Evolutionary conservation across 2,329 filamentous ascomycete species (phyloP), one percentile per base, ranked within the genome.

Genomic region (Fusarium neocosmosporiellum): DNA sequence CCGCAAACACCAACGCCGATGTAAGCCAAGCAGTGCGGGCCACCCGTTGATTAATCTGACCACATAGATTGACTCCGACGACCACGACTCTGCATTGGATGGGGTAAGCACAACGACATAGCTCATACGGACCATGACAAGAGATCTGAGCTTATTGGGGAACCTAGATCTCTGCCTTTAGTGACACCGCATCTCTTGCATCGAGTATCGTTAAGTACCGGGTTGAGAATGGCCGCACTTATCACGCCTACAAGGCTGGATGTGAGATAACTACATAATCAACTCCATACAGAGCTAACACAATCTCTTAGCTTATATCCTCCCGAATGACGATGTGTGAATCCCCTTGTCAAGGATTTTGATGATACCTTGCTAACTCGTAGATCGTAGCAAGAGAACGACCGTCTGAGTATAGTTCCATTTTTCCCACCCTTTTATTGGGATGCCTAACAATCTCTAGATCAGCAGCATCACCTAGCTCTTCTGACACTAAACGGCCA

Each of bases 241-340:
- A 72, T 46, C 69, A 72, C 14, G 33, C 58, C 5, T 69, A 66
- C 37, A 69, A 69, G 50, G 69, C 59, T 36, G 69, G 69, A 63
- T 70, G 69, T 72, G 24, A 66, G 69, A 59, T 59, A 2, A 36
- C 27, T 22, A 6, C 6, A 14, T 13, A 3, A 8, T 22, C 7
- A 7, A 11, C 5, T 46, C 39, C 3, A 27, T n/a, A 39, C 62
- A 14, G 3, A 22, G 37, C 65, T 67, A 20, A 67, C 22, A 13
- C 3, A 8, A 18, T 7, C 3, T n/a, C 7, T 46, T 27, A 61
- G 59, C 59, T 16, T 71, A 71, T 16, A 63, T 69, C 29, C 37
- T 71, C 9, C 69, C 69, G 2, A 71, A 71, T 59, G 69, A 69
- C n/a, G 65, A 69, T 14, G 62, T 69, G 18, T 2, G 53, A 36